These are phyloP conservation scores for Cercophora newfieldiana DNA, from an alignment of 495 filamentous ascomycete genomes.

Conservation along the genomic window DNA sequence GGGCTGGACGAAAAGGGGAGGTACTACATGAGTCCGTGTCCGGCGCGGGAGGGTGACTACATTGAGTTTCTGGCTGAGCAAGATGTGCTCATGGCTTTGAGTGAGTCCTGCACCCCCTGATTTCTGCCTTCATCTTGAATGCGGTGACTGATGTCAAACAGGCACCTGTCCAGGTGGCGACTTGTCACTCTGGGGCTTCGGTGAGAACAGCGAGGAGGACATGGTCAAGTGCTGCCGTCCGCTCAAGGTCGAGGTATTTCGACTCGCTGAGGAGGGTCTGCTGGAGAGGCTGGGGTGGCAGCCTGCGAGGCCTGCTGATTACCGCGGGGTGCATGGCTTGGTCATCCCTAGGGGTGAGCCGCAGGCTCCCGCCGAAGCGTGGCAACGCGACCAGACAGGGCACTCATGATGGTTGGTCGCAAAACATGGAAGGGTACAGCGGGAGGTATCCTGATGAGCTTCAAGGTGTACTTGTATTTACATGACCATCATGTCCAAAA, in stretches of 20 bases:
- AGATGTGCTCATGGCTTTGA: conserved; percentile 72
- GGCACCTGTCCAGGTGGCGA: conserved; percentile 60
- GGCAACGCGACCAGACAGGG: not conserved
- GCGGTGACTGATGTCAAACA: conserved; percentile 29
- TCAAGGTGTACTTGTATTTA: too few species aligned
- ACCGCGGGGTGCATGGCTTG: conserved; percentile 70
- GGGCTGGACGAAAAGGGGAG: conserved; percentile 67
- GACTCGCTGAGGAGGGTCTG: conserved; percentile 51
- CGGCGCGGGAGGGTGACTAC: conserved; percentile 63
- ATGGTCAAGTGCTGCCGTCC: conserved; percentile 77
- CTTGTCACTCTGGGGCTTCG: conserved; percentile 74
- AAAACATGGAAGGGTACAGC: too few species aligned
- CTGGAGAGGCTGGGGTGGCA: conserved; percentile 60
- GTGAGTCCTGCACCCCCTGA: conserved; percentile 28
- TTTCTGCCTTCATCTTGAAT: not conserved
- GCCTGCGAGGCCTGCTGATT: conserved; percentile 55
- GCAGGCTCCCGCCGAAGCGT: not conserved
- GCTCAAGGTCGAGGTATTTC: conserved; percentile 68
- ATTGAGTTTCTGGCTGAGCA: conserved; percentile 80
- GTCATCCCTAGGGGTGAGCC: conserved; percentile 19
- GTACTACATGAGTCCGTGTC: conserved; percentile 76
- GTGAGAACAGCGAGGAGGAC: conserved; percentile 58
- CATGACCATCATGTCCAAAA: too few species aligned
- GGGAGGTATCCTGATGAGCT: too few species aligned
- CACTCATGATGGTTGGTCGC: not conserved